These are phyloP conservation scores for Eudorina sp. DNA, from an alignment of 139 green algal species.

Conservation along the genomic window DNA sequence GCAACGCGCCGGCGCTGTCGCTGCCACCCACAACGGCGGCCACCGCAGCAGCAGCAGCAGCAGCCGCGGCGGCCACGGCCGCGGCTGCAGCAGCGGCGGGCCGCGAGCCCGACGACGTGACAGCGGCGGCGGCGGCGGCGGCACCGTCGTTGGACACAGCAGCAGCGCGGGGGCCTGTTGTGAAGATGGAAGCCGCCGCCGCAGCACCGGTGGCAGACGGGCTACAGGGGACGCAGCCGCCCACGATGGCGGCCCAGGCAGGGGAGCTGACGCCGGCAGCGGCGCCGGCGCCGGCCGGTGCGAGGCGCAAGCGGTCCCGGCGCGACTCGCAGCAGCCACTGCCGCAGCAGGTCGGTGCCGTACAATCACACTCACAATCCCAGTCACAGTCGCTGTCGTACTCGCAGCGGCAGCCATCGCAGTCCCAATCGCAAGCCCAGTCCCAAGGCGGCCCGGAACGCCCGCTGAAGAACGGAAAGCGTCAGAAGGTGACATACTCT, in stretches of 20 bases:
- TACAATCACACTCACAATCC: no score
- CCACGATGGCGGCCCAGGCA: no score
- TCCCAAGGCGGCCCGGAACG: neutral
- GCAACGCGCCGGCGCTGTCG: neutral
- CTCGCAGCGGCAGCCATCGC: neutral
- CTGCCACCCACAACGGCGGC: conserved; percentile 13
- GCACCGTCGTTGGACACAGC: neutral
- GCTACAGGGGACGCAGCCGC: neutral
- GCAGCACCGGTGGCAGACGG: neutral
- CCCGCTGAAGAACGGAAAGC: conserved; percentile 15
- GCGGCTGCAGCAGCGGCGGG: neutral
- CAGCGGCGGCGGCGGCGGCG: neutral
- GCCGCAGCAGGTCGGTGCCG: no score
- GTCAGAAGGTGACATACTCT: neutral
- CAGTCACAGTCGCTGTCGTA: neutral
- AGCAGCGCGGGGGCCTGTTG: neutral
- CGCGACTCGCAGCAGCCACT: neutral
- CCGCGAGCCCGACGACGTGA: no score
- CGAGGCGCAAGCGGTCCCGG: neutral
- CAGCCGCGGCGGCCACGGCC: neutral
- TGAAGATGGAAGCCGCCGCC: neutral
- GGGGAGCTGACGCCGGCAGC: neutral
- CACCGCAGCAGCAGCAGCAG: neutral
- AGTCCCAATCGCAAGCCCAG: neutral
- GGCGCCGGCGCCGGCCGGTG: neutral